Evolutionary conservation across 495 filamentous ascomycete species (phyloP).

Genomic region (Pyronema omphalodes): DNA sequence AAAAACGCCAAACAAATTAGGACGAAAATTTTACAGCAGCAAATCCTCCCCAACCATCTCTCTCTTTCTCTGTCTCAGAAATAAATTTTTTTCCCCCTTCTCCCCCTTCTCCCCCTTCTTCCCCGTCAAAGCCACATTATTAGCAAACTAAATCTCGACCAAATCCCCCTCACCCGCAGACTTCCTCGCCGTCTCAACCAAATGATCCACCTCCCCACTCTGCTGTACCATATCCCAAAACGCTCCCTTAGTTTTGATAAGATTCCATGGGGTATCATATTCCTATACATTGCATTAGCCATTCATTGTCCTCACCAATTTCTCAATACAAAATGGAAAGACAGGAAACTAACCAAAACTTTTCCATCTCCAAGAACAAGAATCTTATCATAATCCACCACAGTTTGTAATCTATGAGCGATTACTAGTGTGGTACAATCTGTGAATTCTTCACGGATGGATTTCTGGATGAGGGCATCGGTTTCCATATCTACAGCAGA

Average conservation of each 20-base stretch:
- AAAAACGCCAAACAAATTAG: too few species aligned
- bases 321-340: too few species aligned
- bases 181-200: conserved; percentile 36
- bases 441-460: conserved; percentile 61
- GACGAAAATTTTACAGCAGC: too few species aligned
- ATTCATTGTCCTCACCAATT: too few species aligned
- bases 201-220: conserved; percentile 47
- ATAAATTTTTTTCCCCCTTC: too few species aligned
- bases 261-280: conserved; percentile 42
- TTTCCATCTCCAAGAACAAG: conserved; percentile 60
- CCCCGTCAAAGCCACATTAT: neutral
- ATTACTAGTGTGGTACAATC: conserved; percentile 64
- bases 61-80: too few species aligned
- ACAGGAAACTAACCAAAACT: conserved; percentile 33
- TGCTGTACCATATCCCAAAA: conserved; percentile 59
- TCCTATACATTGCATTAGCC: conserved; percentile 8
- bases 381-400: conserved; percentile 72
- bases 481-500: conserved; percentile 77
- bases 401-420: conserved; percentile 70
- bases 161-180: conserved; percentile 7
- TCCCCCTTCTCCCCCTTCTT: too few species aligned
- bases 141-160: neutral
- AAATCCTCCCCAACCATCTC: too few species aligned
- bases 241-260: conserved; percentile 39
- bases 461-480: conserved; percentile 63